A percentile compares a stretch with the other conserved stretches of the same genome.
Conservation (phyloP, 2,329 filamentous ascomycete genomes). For the Fusarium albidum region DNA sequence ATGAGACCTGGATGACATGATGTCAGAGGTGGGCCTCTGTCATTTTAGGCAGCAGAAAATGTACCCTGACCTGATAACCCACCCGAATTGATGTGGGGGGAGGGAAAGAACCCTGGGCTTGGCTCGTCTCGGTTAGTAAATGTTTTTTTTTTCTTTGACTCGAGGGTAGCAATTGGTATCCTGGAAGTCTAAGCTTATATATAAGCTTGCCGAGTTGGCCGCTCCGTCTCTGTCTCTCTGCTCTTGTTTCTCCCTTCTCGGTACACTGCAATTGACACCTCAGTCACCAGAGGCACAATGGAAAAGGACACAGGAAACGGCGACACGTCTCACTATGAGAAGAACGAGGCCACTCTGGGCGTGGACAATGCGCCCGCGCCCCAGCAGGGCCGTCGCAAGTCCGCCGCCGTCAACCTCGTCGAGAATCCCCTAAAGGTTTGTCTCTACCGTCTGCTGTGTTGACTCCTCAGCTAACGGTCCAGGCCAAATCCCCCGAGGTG, state of each 20-base stretch:
- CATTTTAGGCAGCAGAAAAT: slow-evolving; percentile 2
- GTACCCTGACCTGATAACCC: slow-evolving; percentile 1
- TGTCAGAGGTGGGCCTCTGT: slow-evolving; percentile 3
- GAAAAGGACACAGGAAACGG: slow-evolving; percentile 1
- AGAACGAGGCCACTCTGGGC: not conserved
- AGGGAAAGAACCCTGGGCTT: not conserved
- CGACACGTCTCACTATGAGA: slow-evolving; percentile 3
- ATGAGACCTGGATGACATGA: slow-evolving; percentile 4
- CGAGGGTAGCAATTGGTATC: too few species aligned
- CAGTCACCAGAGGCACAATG: too few species aligned
- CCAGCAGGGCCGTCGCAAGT: slow-evolving; percentile 27
- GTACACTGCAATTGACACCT: too few species aligned
- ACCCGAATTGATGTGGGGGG: not conserved
- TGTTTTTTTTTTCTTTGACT: too few species aligned
- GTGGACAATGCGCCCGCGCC: not conserved
- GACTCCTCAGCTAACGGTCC: too few species aligned
- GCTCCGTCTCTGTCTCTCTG: too few species aligned
- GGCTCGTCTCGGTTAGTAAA: not conserved
- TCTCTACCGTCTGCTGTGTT: too few species aligned
- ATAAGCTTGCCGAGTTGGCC: too few species aligned
- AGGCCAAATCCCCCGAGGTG: slow-evolving; percentile 39
- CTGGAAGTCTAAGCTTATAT: too few species aligned
- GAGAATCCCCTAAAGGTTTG: slow-evolving; percentile 45
- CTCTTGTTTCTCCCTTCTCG: too few species aligned
- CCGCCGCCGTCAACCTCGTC: slow-evolving; percentile 44